Conservation (phyloP, 306 rosid genomes). For the Ormosia emarginata region DNA sequence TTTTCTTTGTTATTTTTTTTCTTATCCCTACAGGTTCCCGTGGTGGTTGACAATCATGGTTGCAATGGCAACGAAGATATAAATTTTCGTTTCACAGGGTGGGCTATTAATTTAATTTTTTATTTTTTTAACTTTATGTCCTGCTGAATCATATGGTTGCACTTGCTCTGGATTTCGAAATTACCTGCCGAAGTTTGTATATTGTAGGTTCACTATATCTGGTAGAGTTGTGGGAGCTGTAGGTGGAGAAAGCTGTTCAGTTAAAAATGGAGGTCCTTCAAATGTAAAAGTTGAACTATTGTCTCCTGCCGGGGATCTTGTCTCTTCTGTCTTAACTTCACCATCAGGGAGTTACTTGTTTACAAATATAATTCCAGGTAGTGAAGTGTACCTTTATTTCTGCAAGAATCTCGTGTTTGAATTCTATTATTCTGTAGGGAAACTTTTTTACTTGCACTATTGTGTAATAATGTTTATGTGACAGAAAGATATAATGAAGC, state of each 20-base stretch:
- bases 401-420: slow-evolving; percentile 6
- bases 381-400: slow-evolving; percentile 23
- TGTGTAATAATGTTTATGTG: neutral
- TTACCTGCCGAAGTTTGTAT: slow-evolving; percentile 19
- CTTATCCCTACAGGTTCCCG: slow-evolving; percentile 60
- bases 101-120: slow-evolving; percentile 21
- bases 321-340: slow-evolving; percentile 73
- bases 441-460: slow-evolving; percentile 4
- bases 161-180: slow-evolving; percentile 10
- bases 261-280: slow-evolving; percentile 79
- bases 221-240: slow-evolving; percentile 91
- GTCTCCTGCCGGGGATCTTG: slow-evolving; percentile 57
- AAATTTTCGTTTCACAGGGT: slow-evolving; percentile 94
- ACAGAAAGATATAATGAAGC: neutral
- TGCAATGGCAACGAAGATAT: slow-evolving; percentile 94
- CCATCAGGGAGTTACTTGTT: slow-evolving; percentile 73
- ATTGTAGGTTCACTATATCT: slow-evolving; percentile 76
- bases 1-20: neutral
- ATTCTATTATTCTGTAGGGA: neutral
- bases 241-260: slow-evolving; percentile 81
- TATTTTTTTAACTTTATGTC: neutral
- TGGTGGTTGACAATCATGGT: slow-evolving; percentile 74
- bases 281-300: slow-evolving; percentile 77
- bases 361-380: slow-evolving; percentile 83
- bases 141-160: slow-evolving; percentile 11